These are phyloP conservation scores for Cylindrotheca closterium DNA, from an alignment of 108 stramenopile species.

Conservation along the genomic window DNA sequence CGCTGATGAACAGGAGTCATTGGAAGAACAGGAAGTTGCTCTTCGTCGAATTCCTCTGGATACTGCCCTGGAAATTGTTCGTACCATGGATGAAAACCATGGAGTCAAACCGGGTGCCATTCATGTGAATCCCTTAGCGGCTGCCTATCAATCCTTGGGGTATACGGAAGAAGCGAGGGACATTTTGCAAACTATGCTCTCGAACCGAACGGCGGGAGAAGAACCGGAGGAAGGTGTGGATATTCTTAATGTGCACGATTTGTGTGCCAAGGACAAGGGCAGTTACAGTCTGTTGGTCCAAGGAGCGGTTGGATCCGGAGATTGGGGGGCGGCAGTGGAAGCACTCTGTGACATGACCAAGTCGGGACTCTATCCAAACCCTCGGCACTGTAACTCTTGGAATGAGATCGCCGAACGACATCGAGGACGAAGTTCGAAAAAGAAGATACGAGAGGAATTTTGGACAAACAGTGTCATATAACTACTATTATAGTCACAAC, in stretches of 20 bases:
- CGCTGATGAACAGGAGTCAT: slow-evolving; percentile 12
- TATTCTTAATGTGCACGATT: slow-evolving; percentile 47
- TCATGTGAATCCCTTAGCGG: slow-evolving; percentile 66
- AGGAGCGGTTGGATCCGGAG: slow-evolving; percentile 59
- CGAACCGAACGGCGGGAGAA: slow-evolving; percentile 51
- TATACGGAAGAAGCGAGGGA: slow-evolving; percentile 39
- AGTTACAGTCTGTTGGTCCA: slow-evolving; percentile 74
- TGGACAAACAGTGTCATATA: slow-evolving; percentile 53
- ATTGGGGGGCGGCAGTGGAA: slow-evolving; percentile 66
- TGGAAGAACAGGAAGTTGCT: slow-evolving; percentile 16
- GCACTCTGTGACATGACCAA: slow-evolving; percentile 69
- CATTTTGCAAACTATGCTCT: slow-evolving; percentile 48
- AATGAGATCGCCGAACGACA: slow-evolving; percentile 63
- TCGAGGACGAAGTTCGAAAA: slow-evolving; percentile 61
- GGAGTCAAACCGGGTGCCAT: slow-evolving; percentile 48
- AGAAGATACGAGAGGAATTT: slow-evolving; percentile 62
- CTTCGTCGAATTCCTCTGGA: slow-evolving; percentile 64
- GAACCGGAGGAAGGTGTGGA: slow-evolving; percentile 48
- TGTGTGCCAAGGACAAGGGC: slow-evolving; percentile 68
- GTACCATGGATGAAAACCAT: slow-evolving; percentile 41
- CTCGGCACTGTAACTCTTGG: slow-evolving; percentile 71
- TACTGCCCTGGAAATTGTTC: slow-evolving; percentile 42
- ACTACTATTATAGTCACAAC: not conserved
- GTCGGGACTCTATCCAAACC: slow-evolving; percentile 68
- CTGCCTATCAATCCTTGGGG: slow-evolving; percentile 62